phyloP scores from a whole-genome alignment of 345 rosid species.

The Mangifera indica region DNA sequence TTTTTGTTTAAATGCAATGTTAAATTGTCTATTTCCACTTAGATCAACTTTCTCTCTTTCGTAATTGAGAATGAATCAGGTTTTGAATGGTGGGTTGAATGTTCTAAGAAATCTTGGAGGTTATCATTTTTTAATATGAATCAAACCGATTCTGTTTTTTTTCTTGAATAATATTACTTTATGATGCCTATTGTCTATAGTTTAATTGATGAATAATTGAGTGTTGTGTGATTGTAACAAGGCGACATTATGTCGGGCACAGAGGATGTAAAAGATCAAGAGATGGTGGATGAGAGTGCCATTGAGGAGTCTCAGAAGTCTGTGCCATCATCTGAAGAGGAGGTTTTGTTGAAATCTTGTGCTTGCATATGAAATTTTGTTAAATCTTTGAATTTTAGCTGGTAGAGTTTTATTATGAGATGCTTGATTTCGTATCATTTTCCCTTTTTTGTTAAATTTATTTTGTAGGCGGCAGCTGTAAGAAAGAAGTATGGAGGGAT shows the following conservation, averaged over 20 bases:
- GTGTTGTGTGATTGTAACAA: not conserved
- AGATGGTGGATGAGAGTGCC: slow-evolving; percentile 44
- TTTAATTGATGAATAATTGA: not conserved
- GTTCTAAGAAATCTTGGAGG: too few species aligned
- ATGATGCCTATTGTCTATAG: not conserved
- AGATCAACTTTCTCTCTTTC: too few species aligned
- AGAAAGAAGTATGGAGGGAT: slow-evolving; percentile 97
- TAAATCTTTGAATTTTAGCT: slow-evolving; percentile 2
- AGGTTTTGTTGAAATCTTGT: slow-evolving; percentile 41
- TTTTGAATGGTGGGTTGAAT: too few species aligned
- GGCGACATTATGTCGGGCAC: slow-evolving; percentile 40
- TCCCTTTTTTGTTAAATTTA: not conserved
- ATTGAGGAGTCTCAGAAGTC: slow-evolving; percentile 36
- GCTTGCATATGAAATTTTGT: not conserved
- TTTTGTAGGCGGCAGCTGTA: slow-evolving; percentile 60
- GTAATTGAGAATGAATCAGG: too few species aligned
- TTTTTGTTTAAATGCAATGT: too few species aligned
- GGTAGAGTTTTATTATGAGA: not conserved
- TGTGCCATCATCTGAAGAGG: slow-evolving; percentile 60
- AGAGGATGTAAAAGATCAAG: slow-evolving; percentile 55
- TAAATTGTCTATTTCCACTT: too few species aligned
- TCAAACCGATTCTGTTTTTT: not conserved
- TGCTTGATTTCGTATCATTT: slow-evolving; percentile 1
- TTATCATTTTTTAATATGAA: not conserved
- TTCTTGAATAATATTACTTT: not conserved